phyloP scores from a whole-genome alignment of 192 early-diverging fungal genomes.

The Oehlia diaphana region DNA sequence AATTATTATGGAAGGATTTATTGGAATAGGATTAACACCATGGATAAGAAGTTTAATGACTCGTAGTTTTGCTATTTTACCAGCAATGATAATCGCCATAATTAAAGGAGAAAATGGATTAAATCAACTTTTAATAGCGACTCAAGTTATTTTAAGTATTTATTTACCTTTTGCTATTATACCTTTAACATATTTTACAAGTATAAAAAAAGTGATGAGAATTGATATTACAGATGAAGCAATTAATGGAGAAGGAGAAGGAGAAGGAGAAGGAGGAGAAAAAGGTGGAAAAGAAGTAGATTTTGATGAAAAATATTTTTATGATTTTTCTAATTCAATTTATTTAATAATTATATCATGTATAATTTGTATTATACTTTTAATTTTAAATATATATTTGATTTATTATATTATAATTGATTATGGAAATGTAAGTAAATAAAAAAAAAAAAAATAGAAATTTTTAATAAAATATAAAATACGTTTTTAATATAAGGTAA shows the following conservation, averaged over 20 bases:
- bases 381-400: constrained; percentile 51
- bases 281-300: neutral
- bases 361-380: constrained; percentile 40
- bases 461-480: too few relatives aligned
- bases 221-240: constrained; percentile 30
- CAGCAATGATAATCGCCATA: constrained; percentile 70
- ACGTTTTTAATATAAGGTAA: neutral
- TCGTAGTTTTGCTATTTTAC: constrained; percentile 69
- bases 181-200: constrained; percentile 71
- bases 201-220: constrained; percentile 52
- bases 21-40: constrained; percentile 58
- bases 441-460: neutral
- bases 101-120: constrained; percentile 62
- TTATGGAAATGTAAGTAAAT: neutral
- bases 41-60: constrained; percentile 73
- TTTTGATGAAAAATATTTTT: constrained; percentile 8
- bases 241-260: neutral
- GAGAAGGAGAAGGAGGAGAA: neutral
- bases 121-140: constrained; percentile 61
- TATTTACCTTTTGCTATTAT: constrained; percentile 84
- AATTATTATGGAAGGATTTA: constrained; percentile 79
- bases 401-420: constrained; percentile 37
- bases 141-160: constrained; percentile 74
- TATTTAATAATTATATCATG: constrained; percentile 35
- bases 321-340: constrained; percentile 42